Evolutionary conservation across 2,329 filamentous ascomycete species (phyloP), one percentile per base, ranked within the genome.

Genomic region (Xylariaceae sp.): DNA sequence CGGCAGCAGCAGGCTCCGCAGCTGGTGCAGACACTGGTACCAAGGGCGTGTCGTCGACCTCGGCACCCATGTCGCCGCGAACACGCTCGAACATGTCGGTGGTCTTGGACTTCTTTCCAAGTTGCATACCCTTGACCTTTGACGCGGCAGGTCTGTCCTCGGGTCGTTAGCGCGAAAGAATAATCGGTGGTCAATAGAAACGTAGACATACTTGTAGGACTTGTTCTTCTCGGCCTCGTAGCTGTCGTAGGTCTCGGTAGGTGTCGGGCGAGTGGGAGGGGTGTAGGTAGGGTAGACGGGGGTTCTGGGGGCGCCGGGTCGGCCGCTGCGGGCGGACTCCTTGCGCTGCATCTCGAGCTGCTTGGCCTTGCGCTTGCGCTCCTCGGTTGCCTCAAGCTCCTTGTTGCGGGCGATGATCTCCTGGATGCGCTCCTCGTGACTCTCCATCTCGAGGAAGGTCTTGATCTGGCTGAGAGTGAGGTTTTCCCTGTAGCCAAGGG

Each of bases 191-290:
- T 35, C 5, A 11, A 32, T 14, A 42, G 51, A 19, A 42, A 10
- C 11, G 66, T 27, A 27, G 7, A 27, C 82, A 57, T 76, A 89
- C 82, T 94, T 95, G 73, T 83, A 83, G 1, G 85, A 75, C 75
- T 96, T 96, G 75, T 96, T 96, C 83, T 96, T 97, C 71, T 96
- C 94, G 1, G 91, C 90, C 71, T 96, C 91, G 69, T 99, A 99
- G 32, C 83, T 87, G 70, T 97, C 91, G 73, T 95, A 96, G 6
- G 87, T 89, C 64, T 94, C 89, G 47, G 86, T 78, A 56, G 87
- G 81, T 49, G 83, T 81, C 41, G 89, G 82, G 54, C 87, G 85
- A 17, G 83, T 75, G 39, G 89, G 88, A 14, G 90, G 84, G 19
- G 87, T 95, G 71, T 96, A 97, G 55, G 90, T 88, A 17, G 90